Conservation (phyloP, 1,284 basidiomycete genomes). For the Cutaneotrichosporon sp. region DNA sequence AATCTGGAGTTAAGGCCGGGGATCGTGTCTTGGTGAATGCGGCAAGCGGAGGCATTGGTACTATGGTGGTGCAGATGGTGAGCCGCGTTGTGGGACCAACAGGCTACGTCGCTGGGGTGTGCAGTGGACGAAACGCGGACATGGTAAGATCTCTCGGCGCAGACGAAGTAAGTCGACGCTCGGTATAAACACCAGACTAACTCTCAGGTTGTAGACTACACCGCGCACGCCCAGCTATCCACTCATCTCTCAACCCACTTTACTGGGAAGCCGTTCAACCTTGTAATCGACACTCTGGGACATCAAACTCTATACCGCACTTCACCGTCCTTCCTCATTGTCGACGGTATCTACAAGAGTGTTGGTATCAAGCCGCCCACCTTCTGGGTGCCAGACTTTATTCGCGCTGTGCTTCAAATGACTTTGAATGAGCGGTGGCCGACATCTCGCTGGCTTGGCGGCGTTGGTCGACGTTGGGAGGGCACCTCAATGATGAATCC, state of each 20-base stretch:
- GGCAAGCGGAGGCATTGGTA: conserved; percentile 54
- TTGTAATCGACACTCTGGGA: conserved; percentile 12
- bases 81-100: conserved; percentile 52
- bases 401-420: conserved; percentile 6
- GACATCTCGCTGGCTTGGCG: not conserved
- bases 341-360: conserved; percentile 4
- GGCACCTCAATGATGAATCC: conserved; percentile 4
- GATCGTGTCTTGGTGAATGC: conserved; percentile 12
- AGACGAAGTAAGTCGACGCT: conserved; percentile 32
- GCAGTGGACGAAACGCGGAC: conserved; percentile 54
- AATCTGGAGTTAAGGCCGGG: not conserved
- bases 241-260: not conserved
- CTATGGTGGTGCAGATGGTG: conserved; percentile 58
- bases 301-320: conserved; percentile 33
- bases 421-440: conserved; percentile 15
- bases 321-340: conserved; percentile 5
- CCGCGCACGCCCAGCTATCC: conserved; percentile 47
- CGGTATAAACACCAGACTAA: no score
- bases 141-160: conserved; percentile 51
- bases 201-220: conserved; percentile 57
- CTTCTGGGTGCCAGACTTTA: conserved; percentile 3
- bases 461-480: conserved; percentile 6
- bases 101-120: conserved; percentile 57
- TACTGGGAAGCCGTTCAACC: conserved; percentile 4
- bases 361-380: conserved; percentile 23